These are phyloP conservation scores for Coccomyxa sp. DNA, from an alignment of 139 green algal genomes.

Conservation along the genomic window DNA sequence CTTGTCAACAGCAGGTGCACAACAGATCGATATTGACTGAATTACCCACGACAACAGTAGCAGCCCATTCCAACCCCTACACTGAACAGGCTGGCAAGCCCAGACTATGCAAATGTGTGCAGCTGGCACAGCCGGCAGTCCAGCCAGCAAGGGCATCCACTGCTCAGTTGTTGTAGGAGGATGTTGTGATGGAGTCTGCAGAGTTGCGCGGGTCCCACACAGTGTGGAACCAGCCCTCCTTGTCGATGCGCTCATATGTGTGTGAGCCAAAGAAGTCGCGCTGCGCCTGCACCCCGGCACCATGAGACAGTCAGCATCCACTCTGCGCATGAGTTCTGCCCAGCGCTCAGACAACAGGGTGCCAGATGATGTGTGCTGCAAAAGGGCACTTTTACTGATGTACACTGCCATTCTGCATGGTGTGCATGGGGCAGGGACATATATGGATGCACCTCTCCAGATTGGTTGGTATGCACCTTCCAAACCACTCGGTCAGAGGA, in stretches of 20 bases:
- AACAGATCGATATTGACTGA: too few relatives aligned
- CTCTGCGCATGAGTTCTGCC: background rate
- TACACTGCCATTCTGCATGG: too few relatives aligned
- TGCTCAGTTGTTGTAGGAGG: conserved; percentile 65
- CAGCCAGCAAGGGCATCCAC: background rate
- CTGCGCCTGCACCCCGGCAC: conserved; percentile 67
- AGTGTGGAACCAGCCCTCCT: conserved; percentile 80
- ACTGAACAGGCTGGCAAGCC: too few relatives aligned
- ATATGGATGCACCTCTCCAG: background rate
- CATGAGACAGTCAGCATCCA: background rate
- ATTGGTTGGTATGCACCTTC: background rate
- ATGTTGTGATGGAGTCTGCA: conserved; percentile 90
- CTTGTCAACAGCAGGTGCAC: too few relatives aligned
- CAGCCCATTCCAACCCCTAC: too few relatives aligned
- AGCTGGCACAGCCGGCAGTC: background rate
- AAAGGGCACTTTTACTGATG: too few relatives aligned
- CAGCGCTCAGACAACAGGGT: background rate
- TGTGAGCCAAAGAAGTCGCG: conserved; percentile 98
- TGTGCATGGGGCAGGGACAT: too few relatives aligned
- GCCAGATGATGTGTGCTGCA: background rate
- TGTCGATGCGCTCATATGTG: conserved; percentile 92
- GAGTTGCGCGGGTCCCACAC: conserved; percentile 78
- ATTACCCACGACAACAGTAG: too few relatives aligned
- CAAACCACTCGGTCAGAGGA: background rate
- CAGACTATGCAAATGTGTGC: too few relatives aligned